Base-by-base conservation (phyloP, 805 yeast species). In the Metschnikowia cubensis region DNA sequence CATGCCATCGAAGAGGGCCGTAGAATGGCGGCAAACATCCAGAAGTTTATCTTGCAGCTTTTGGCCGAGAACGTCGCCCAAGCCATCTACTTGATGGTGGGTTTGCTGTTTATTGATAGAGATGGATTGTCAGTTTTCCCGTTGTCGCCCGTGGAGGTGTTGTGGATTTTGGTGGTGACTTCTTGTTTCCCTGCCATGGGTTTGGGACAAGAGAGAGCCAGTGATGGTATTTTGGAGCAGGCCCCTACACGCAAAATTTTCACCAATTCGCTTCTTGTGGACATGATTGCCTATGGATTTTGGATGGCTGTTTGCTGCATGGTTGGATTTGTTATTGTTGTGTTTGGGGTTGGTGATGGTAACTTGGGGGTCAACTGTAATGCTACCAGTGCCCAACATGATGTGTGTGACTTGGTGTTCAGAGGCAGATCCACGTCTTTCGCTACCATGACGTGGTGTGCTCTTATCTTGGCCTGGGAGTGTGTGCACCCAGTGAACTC, bases 91-190 rank as follows among this genome's bases (percentile, higher is more conserved):
- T 81, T 69, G 84, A 87, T 69, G 80, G 74, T 86, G 58, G 94
- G 92, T 41, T 75, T 86, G 47, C 89, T 82, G 2, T 87, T 87
- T 65, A 77, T 80, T 54, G 94, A 85, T 61, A 57, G 67, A 0
- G 69, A 78, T 35, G 83, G 80, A 2, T 74, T 73, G 50, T 87
- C 96, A 4, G 96, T 89, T 5, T 89, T 89, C 72, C 91, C 92
- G 44, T 74, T 87, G 50, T 79, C 89, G 46, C 62, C 75, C 74
- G 61, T 58, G 33, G 61, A 58, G 35, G 61, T 58, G 7, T 56
- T 58, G 53, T 58, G 61, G 61, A 54, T 58, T 36, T 51, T 58
- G 50, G 61, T 58, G n/a, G 53, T 58, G 25, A 58, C 61, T 1
- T 56, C 59, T 4, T 58, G 61, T 43, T 58, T 61, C 46, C 59